A percentile compares a stretch with the other conserved stretches of the same genome.
These are phyloP conservation scores for Liriodendron chinense DNA, from an alignment of 164 flowering plant species.

Conservation along the genomic window DNA sequence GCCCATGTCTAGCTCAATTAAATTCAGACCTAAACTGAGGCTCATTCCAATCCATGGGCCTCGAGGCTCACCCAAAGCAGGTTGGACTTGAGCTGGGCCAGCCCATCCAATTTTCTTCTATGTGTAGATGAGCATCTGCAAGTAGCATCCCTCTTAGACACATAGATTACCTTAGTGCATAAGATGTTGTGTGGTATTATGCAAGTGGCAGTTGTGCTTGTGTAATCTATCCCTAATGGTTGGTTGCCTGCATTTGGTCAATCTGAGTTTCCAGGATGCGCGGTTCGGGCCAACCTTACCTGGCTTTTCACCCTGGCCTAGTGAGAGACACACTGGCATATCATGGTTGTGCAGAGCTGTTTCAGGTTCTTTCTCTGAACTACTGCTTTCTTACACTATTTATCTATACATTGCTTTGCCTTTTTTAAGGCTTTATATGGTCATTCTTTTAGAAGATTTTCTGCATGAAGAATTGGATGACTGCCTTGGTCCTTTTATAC, in stretches of 20 bases:
- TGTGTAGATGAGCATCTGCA: not conserved
- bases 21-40: too few species aligned
- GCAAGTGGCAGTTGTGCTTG: not conserved
- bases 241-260: not conserved
- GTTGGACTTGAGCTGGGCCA: too few species aligned
- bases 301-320: constrained; percentile 88
- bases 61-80: too few species aligned
- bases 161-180: not conserved
- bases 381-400: not conserved
- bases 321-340: constrained; percentile 80
- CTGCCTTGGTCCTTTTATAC: not conserved
- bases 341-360: constrained; percentile 98
- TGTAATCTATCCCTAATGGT: constrained; percentile 1
- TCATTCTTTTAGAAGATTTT: not conserved
- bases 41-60: too few species aligned
- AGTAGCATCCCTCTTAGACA: not conserved
- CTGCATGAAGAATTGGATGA: not conserved
- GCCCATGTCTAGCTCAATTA: not conserved
- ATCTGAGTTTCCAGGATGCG: constrained; percentile 45
- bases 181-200: not conserved
- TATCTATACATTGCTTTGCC: not conserved
- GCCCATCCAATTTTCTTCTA: not conserved
- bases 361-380: constrained; percentile 57
- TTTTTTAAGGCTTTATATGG: not conserved
- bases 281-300: constrained; percentile 70